These are phyloP conservation scores for Cladosporium sphaerospermum DNA, from an alignment of 2,329 filamentous ascomycete species.

Conservation along the genomic window DNA sequence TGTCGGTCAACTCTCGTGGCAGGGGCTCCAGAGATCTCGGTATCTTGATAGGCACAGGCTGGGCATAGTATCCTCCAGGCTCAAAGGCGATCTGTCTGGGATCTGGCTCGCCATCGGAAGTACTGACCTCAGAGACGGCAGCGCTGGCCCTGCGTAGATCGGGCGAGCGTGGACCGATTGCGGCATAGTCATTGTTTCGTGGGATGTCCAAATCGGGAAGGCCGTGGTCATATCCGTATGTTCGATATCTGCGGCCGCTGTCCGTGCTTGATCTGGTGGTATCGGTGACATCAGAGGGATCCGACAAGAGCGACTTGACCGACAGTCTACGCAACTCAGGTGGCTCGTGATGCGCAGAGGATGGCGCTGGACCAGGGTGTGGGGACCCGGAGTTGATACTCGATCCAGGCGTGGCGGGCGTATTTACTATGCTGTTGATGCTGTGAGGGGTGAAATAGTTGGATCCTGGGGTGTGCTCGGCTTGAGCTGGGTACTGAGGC, in stretches of 20 bases:
- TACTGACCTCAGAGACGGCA: slow-evolving; percentile 25
- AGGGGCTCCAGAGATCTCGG: slow-evolving; percentile 52
- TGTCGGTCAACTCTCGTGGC: slow-evolving; percentile 55
- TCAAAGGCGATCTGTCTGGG: slow-evolving; percentile 46
- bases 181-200: slow-evolving; percentile 63
- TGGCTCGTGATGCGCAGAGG: slow-evolving; percentile 27
- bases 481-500: slow-evolving; percentile 22
- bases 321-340: slow-evolving; percentile 51
- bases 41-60: slow-evolving; percentile 60
- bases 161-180: slow-evolving; percentile 43
- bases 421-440: slow-evolving; percentile 33
- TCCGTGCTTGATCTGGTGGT: slow-evolving; percentile 12
- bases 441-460: slow-evolving; percentile 33
- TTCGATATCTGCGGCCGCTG: slow-evolving; percentile 25
- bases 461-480: slow-evolving; percentile 34
- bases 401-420: slow-evolving; percentile 40
- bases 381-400: slow-evolving; percentile 25
- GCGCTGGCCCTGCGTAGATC: slow-evolving; percentile 27
- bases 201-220: slow-evolving; percentile 63
- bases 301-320: slow-evolving; percentile 58
- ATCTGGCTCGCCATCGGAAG: slow-evolving; percentile 22
- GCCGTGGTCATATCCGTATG: slow-evolving; percentile 67
- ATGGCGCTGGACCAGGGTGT: slow-evolving; percentile 15
- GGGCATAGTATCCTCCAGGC: slow-evolving; percentile 62
- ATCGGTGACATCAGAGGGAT: slow-evolving; percentile 36